phyloP scores from a whole-genome alignment of 2,329 filamentous ascomycete species.

The Colletotrichum plurivorum region DNA sequence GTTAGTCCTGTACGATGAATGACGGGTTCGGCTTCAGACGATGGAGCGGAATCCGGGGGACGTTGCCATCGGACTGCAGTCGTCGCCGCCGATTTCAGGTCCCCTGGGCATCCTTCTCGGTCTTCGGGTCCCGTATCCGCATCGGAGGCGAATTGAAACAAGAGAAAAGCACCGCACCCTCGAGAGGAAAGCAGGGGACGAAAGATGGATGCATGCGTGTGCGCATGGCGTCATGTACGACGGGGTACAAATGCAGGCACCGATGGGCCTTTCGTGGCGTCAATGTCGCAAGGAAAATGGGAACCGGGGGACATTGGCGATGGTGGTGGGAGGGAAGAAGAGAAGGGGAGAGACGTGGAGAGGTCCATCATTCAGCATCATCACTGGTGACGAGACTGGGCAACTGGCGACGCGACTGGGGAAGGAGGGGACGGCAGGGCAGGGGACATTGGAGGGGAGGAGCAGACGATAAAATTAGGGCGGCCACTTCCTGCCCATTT shows the following conservation, averaged over 20 bases:
- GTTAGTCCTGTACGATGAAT: too few species aligned
- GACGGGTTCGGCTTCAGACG: too few species aligned
- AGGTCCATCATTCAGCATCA: background rate
- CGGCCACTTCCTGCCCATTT: background rate
- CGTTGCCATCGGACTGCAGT: too few species aligned
- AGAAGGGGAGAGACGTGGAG: background rate
- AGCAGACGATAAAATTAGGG: constrained; percentile 2
- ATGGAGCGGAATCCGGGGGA: too few species aligned
- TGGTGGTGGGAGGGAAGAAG: background rate
- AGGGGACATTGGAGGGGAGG: background rate
- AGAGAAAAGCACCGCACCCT: background rate
- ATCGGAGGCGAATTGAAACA: too few species aligned
- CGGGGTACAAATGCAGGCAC: constrained; percentile 34
- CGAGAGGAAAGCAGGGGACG: constrained; percentile 10
- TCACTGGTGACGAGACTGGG: too few species aligned
- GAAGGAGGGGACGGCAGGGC: background rate
- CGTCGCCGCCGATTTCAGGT: too few species aligned
- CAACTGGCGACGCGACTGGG: background rate
- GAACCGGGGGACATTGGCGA: background rate
- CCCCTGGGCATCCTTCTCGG: too few species aligned
- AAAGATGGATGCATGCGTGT: constrained; percentile 7
- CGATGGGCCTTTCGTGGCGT: constrained; percentile 30
- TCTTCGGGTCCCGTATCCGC: too few species aligned
- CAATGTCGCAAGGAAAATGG: constrained; percentile 20
- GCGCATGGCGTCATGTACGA: constrained; percentile 38